Percentiles rank a stretch among this genome's conserved stretches.
Conservation (phyloP, 805 yeast genomes). For the Dipodascus geniculatus region DNA sequence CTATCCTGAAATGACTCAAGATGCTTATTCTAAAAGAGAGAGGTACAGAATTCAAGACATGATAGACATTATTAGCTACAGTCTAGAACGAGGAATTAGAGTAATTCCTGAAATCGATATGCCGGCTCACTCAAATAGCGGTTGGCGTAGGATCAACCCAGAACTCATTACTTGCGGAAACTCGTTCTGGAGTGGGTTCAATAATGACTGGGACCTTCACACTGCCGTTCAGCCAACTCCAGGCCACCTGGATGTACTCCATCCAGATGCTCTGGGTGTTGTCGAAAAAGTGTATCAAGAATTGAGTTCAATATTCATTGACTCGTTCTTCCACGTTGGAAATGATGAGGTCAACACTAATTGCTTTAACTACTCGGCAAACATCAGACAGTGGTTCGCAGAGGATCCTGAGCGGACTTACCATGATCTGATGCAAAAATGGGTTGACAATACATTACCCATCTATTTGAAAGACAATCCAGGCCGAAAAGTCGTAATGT, state of each 20-base stretch:
- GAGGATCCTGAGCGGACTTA: slow-evolving; percentile 20
- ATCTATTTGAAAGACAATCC: slow-evolving; percentile 18
- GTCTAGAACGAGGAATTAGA: slow-evolving; percentile 29
- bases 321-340: slow-evolving; percentile 33
- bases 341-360: slow-evolving; percentile 28
- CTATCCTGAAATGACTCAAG: slow-evolving; percentile 30
- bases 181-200: slow-evolving; percentile 21
- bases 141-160: slow-evolving; percentile 28
- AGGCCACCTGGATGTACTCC: slow-evolving; percentile 30
- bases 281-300: slow-evolving; percentile 28
- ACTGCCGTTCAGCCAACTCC: slow-evolving; percentile 31
- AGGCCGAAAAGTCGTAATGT: slow-evolving; percentile 27
- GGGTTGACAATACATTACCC: slow-evolving; percentile 28
- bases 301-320: slow-evolving; percentile 24
- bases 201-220: slow-evolving; percentile 8
- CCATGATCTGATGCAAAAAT: slow-evolving; percentile 26
- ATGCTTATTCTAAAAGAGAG: slow-evolving; percentile 28
- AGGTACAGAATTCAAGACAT: slow-evolving; percentile 24
- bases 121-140: slow-evolving; percentile 33
- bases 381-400: slow-evolving; percentile 23
- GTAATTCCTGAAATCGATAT: slow-evolving; percentile 32
- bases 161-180: slow-evolving; percentile 26
- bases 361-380: slow-evolving; percentile 27
- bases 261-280: slow-evolving; percentile 25
- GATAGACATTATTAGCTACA: slow-evolving; percentile 24